Conservation (phyloP, 2,329 filamentous ascomycete species). For the Dryadomyces quercivorus region DNA sequence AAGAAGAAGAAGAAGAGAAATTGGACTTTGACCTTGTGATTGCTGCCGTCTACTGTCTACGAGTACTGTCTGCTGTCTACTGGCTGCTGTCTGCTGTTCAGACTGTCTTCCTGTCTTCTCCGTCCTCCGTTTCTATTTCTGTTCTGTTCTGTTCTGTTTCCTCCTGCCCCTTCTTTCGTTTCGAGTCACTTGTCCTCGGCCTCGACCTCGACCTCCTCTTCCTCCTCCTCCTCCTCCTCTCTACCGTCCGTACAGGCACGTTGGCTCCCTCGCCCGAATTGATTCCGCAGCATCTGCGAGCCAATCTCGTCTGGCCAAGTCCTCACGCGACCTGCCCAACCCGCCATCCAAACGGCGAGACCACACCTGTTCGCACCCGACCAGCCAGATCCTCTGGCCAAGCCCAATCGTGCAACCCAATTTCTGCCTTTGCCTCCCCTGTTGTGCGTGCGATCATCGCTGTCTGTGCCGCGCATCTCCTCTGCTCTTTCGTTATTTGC, state of each 20-base stretch:
- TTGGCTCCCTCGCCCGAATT: no score
- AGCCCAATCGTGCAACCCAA: neutral
- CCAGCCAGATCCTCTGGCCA: neutral
- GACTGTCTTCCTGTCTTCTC: no score
- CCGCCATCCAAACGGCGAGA: neutral
- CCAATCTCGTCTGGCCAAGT: conserved; percentile 13
- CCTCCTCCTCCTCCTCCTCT: no score
- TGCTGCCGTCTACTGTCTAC: no score
- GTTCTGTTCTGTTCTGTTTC: no score
- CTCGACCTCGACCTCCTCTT: neutral
- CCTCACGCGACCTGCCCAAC: neutral
- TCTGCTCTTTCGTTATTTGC: neutral
- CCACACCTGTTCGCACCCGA: conserved; percentile 10
- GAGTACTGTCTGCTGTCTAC: no score
- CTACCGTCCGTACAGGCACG: no score
- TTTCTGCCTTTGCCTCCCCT: neutral
- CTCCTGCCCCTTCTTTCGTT: neutral
- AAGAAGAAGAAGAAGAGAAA: no score
- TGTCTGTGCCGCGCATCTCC: neutral
- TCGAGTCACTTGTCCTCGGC: neutral
- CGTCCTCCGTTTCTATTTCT: neutral
- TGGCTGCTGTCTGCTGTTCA: neutral
- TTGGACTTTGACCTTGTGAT: no score
- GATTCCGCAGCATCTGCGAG: neutral
- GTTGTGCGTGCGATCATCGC: neutral